Base-by-base conservation (phyloP, 441 rosid species). In the Gossypium schwendimanii region DNA sequence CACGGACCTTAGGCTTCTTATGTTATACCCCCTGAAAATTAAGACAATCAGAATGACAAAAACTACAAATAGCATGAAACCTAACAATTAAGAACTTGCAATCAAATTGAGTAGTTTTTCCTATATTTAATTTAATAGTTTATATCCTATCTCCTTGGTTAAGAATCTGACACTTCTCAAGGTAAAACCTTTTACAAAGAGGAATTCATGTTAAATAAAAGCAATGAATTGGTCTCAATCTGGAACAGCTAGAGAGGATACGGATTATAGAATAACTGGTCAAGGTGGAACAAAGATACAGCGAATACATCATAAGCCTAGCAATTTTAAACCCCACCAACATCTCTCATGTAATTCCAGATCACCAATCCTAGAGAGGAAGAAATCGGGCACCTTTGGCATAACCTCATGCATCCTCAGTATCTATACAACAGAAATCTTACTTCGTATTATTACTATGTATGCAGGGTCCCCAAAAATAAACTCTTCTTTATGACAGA, bases 1-100 rank as follows among this genome's bases (percentile, higher is more conserved):
- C 54, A 50, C 4, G 15, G 45, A 17, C 9, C 9, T 9, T 15
- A 26, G 28, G 45, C 11, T 68, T 28, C 60, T 53, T 49, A 53
- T 7, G 62, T 47, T 75, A 62, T 10, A 77, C 70, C n/a, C 76
- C 80, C 84, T 78, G 77, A 76, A 53, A 54, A 36, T 23, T 18
- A 53, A 69, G 7, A 24, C 47, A 23, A 28, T 17, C 24, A 20
- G 63, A 23, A 31, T 55, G 58, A 63, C 33, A 20, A 28, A 28
- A 39, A 4, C 14, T 33, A 26, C 45, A 14, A 78, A 33, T 12
- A 11, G 15, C 14, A 28, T 18, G 63, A 28, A 58, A 23, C 8
- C 21, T 33, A 65, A 39, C 0, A 15, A 4, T 60, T 57, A 24
- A 3, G 15, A 33, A n/a, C 39, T 3, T 24, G 20, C 7, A 23